These are phyloP conservation scores for Kuraishia hungarica DNA, from an alignment of 805 yeast species.

Conservation along the genomic window DNA sequence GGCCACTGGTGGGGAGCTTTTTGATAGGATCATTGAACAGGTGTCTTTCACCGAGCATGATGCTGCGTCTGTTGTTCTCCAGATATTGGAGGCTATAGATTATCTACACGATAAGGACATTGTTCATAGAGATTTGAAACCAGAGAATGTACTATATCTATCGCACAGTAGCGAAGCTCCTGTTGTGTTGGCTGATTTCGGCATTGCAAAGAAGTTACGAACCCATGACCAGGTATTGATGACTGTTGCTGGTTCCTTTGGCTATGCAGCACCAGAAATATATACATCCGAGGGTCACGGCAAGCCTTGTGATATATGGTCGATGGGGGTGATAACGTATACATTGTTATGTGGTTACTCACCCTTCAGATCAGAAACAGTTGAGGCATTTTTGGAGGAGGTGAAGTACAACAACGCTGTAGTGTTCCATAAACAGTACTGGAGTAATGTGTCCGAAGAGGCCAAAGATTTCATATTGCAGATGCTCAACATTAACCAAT, in stretches of 20 bases:
- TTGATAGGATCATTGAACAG: conserved; percentile 72
- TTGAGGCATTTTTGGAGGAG: conserved; percentile 73
- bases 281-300: conserved; percentile 71
- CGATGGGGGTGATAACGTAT: conserved; percentile 86
- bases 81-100: conserved; percentile 67
- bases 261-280: conserved; percentile 97
- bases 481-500: conserved; percentile 62
- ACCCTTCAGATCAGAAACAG: conserved; percentile 81
- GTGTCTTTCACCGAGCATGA: conserved; percentile 87
- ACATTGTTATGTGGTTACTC: conserved; percentile 88
- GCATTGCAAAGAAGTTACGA: conserved; percentile 76
- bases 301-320: conserved; percentile 94
- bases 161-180: conserved; percentile 77
- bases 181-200: conserved; percentile 90
- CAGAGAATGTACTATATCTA: conserved; percentile 82
- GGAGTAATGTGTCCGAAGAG: conserved; percentile 71
- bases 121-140: conserved; percentile 92
- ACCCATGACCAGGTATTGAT: conserved; percentile 53
- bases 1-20: conserved; percentile 94
- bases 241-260: conserved; percentile 75
- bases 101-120: conserved; percentile 72
- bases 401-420: conserved; percentile 60
- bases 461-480: conserved; percentile 74
- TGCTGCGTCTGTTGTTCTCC: conserved; percentile 68
- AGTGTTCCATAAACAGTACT: conserved; percentile 79